Evolutionary conservation across 441 rosid species (phyloP).

Genomic region (Pelargonium cotyledonis): DNA sequence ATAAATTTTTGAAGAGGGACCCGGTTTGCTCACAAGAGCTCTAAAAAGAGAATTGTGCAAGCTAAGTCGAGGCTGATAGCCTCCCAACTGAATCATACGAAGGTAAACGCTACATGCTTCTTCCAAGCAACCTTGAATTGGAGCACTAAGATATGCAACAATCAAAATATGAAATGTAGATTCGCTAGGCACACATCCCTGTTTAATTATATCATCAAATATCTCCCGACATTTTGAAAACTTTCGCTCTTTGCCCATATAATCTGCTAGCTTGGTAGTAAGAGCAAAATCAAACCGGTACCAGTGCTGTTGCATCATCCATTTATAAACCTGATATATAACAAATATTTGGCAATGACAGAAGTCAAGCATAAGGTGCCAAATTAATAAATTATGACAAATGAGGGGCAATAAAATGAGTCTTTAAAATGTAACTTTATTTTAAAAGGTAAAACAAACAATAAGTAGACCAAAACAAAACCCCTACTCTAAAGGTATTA

Average conservation of each 20-base stretch:
- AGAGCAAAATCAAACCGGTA: conserved; percentile 73
- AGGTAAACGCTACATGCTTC: conserved; percentile 80
- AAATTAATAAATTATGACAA: background rate
- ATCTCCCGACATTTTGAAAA: conserved; percentile 68
- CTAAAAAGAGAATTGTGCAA: conserved; percentile 74
- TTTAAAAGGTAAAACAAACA: conserved; percentile 5
- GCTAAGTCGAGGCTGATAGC: conserved; percentile 56
- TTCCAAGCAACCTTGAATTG: conserved; percentile 57
- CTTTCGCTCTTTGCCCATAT: conserved; percentile 76
- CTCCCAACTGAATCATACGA: conserved; percentile 89
- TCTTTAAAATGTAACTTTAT: background rate
- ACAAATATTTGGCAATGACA: conserved; percentile 10
- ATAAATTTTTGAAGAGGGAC: conserved; percentile 40
- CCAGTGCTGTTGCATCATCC: conserved; percentile 92
- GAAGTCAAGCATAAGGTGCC: background rate
- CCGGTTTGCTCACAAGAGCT: conserved; percentile 60
- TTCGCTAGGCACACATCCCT: conserved; percentile 82
- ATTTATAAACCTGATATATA: conserved; percentile 67
- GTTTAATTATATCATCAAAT: conserved; percentile 71
- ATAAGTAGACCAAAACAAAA: too few relatives aligned
- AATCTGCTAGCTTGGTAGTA: conserved; percentile 80
- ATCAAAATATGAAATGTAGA: conserved; percentile 78
- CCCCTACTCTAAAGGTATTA: too few relatives aligned
- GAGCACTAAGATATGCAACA: conserved; percentile 69
- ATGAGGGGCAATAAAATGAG: background rate